These are phyloP conservation scores for Trichopus zeylanicus DNA, from an alignment of 116 monocot species.

Conservation along the genomic window DNA sequence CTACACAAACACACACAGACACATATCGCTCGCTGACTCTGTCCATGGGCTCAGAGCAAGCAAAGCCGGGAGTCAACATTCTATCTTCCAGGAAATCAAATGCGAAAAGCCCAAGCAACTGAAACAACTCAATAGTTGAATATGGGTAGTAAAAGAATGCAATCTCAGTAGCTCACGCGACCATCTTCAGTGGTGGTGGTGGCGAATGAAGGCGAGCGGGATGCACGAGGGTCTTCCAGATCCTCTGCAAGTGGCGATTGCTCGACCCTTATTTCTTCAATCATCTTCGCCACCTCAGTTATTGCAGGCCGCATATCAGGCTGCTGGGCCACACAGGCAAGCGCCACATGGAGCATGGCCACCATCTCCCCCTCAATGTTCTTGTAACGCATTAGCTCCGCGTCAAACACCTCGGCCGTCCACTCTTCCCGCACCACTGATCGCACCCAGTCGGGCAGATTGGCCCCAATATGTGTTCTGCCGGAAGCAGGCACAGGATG, in stretches of 20 bases:
- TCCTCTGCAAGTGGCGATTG: slow-evolving; percentile 27
- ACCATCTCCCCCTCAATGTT: slow-evolving; percentile 69
- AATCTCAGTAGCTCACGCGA: slow-evolving; percentile 20
- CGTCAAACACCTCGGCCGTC: slow-evolving; percentile 73
- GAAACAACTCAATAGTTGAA: no score
- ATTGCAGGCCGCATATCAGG: slow-evolving; percentile 49
- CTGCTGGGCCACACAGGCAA: slow-evolving; percentile 36
- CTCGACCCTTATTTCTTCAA: slow-evolving; percentile 46
- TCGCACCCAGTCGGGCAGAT: slow-evolving; percentile 53
- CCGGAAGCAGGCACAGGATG: not conserved
- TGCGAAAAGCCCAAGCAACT: no score
- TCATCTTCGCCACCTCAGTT: slow-evolving; percentile 51
- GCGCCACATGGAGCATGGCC: slow-evolving; percentile 52
- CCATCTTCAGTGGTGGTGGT: slow-evolving; percentile 26
- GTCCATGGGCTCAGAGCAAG: no score
- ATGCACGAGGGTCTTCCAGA: slow-evolving; percentile 5
- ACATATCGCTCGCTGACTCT: no score
- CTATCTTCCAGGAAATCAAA: not conserved
- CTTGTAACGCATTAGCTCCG: slow-evolving; percentile 45
- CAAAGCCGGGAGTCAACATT: no score
- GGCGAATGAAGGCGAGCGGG: slow-evolving; percentile 22
- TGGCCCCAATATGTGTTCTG: not conserved
- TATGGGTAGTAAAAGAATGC: not conserved
- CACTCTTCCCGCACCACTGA: slow-evolving; percentile 74
- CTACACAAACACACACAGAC: no score